Percentiles rank a stretch among this genome's conserved stretches.
Conservation (phyloP, 257 asterid genomes). For the Jaltomata sinuosa region DNA sequence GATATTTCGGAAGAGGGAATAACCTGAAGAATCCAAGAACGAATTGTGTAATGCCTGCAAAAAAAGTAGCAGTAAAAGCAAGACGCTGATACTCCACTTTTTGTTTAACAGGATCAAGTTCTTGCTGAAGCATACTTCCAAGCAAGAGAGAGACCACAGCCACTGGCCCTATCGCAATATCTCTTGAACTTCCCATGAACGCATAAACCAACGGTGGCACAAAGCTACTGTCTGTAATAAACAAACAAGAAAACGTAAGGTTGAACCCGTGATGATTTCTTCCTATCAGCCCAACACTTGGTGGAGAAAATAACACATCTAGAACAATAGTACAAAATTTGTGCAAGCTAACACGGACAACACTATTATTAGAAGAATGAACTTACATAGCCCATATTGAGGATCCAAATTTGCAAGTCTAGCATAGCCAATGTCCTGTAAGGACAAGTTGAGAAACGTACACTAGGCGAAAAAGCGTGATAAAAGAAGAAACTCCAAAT, state of each 20-base stretch:
- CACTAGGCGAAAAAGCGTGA: background rate
- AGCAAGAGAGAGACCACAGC: conserved; percentile 81
- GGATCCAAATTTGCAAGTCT: conserved; percentile 63
- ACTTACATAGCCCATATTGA: conserved; percentile 66
- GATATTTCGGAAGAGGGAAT: background rate
- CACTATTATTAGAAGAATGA: background rate
- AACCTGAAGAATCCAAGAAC: conserved; percentile 66
- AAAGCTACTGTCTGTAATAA: conserved; percentile 53
- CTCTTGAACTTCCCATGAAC: conserved; percentile 75
- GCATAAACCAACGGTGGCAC: conserved; percentile 81
- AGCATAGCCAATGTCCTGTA: conserved; percentile 77
- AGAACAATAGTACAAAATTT: background rate
- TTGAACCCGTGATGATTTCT: background rate
- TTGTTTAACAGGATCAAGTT: conserved; percentile 44
- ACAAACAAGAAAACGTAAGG: background rate
- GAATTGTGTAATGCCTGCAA: conserved; percentile 60
- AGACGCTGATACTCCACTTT: conserved; percentile 45
- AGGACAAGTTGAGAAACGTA: too few relatives aligned
- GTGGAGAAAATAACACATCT: too few relatives aligned
- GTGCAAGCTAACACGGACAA: background rate
- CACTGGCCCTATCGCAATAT: conserved; percentile 83
- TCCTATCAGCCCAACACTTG: background rate
- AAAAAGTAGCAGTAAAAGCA: conserved; percentile 69
- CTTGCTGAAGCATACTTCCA: conserved; percentile 48
- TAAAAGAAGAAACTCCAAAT: background rate